Base-by-base conservation (phyloP, 2,329 filamentous ascomycete genomes). In the Graphilbum fragrans region DNA sequence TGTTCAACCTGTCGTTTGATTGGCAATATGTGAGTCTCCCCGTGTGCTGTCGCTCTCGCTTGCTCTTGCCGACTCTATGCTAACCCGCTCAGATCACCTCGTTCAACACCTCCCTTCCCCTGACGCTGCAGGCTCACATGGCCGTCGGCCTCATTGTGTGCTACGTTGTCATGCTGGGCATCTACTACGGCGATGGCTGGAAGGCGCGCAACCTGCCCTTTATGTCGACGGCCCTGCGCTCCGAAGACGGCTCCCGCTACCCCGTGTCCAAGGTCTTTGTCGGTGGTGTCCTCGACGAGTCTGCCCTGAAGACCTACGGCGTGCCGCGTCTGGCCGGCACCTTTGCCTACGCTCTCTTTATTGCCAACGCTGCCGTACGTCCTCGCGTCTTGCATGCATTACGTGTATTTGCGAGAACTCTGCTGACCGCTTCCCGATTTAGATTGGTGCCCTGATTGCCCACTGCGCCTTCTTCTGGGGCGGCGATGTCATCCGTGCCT, bases 381-480 rank as follows among this genome's bases (percentile, higher is more conserved):
- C 35, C 23, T 12, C 23, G n/a, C n/a, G n/a, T n/a, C n/a, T n/a
- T n/a, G 12, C 18, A 52, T 4, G 3, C 27, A 16, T 17, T 19
- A 35, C n/a, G n/a, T n/a, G n/a, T n/a, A n/a, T n/a, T n/a, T n/a
- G n/a, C n/a, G n/a, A n/a, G n/a, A 17, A 35, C 33, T 17, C 16
- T 2, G 1, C 20, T 27, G n/a, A n/a, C n/a, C n/a, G n/a, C n/a
- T n/a, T 44, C n/a, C n/a, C n/a, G n/a, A n/a, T n/a, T n/a, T n/a
- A 70, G 63, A 77, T 77, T 38, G 72, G 72, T 2, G 73, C 72
- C 5, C 52, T 76, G 20, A 57, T 75, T 22, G 52, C 61, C 3
- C 72, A 77, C 45, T 67, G 63, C 45, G 43, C 68, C 38, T 52
- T 75, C 5, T 77, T 77, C 50, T 76, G 69, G 69, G 68, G 72